A percentile compares a stretch with the other conserved stretches of the same genome.
Conservation (phyloP, 1,139 yeast species). For the Lodderomyces elongisporus region DNA sequence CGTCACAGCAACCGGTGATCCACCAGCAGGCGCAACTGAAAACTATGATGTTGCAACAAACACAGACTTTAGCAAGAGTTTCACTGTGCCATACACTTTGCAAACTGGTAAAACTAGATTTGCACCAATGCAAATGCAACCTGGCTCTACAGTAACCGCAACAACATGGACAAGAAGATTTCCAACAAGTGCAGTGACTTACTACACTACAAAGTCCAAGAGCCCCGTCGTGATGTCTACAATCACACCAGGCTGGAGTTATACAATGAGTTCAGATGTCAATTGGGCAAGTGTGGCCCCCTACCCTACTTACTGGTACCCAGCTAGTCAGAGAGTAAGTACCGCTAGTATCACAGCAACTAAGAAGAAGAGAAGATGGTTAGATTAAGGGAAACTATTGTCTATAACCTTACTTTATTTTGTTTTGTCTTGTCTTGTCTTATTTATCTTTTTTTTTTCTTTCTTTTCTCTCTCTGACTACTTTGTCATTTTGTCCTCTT, state of each 20-base stretch:
- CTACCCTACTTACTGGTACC: slow-evolving; percentile 50
- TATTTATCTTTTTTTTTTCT: too few relatives aligned
- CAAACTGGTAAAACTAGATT: slow-evolving; percentile 73
- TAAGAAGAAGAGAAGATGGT: slow-evolving; percentile 35
- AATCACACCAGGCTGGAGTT: slow-evolving; percentile 78
- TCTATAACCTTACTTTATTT: too few relatives aligned
- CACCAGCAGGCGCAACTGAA: slow-evolving; percentile 25
- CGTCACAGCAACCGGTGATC: slow-evolving; percentile 25
- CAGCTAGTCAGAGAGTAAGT: slow-evolving; percentile 36
- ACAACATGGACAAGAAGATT: slow-evolving; percentile 57
- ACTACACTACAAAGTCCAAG: slow-evolving; percentile 38
- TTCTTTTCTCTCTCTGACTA: background rate
- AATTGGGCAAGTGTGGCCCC: slow-evolving; percentile 69
- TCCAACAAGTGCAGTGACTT: slow-evolving; percentile 64
- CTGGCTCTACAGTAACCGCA: slow-evolving; percentile 64
- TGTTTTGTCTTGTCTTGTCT: too few relatives aligned
- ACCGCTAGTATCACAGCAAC: slow-evolving; percentile 37
- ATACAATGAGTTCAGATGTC: slow-evolving; percentile 55
- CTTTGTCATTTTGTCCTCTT: too few relatives aligned
- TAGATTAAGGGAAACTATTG: slow-evolving; percentile 9
- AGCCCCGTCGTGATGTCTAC: slow-evolving; percentile 56
- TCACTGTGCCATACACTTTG: slow-evolving; percentile 53
- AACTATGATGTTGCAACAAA: slow-evolving; percentile 27
- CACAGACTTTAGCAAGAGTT: slow-evolving; percentile 26
- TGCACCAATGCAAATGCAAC: slow-evolving; percentile 93